A percentile compares a stretch with the other conserved stretches of the same genome.
Evolutionary conservation across 495 filamentous ascomycete genomes (phyloP).

Genomic region (Penicillium mononematosum): DNA sequence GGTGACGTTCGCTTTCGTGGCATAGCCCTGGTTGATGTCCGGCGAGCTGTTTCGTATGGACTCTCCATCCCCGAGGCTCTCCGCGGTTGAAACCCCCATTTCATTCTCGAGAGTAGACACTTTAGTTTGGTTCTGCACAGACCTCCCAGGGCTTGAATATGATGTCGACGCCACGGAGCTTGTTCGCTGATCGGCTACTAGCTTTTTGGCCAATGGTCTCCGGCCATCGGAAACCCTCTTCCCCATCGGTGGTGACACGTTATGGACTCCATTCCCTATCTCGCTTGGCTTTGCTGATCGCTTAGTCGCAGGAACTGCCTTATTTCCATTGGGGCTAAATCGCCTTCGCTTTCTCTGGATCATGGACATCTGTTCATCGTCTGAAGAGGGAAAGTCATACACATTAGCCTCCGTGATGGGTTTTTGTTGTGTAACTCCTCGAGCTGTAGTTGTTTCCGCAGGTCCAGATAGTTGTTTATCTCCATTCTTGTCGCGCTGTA

Average conservation of each 20-base stretch:
- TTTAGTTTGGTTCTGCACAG: not conserved
- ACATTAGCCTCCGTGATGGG: constrained; percentile 14
- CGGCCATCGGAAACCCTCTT: not conserved
- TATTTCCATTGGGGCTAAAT: constrained; percentile 7
- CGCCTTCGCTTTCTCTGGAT: constrained; percentile 21
- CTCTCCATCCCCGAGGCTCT: not conserved
- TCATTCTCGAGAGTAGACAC: not conserved
- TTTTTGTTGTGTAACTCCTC: not conserved
- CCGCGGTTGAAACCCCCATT: not conserved
- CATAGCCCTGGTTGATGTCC: not conserved
- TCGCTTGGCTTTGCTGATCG: not conserved
- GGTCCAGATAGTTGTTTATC: constrained; percentile 6
- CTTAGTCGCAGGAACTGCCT: not conserved
- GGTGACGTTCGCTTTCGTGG: constrained; percentile 10
- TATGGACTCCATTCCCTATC: not conserved
- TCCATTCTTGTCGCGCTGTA: constrained; percentile 6
- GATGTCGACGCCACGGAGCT: not conserved
- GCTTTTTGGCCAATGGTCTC: not conserved
- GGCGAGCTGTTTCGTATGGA: not conserved
- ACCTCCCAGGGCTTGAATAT: not conserved
- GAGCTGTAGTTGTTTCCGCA: not conserved
- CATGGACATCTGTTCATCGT: constrained; percentile 28
- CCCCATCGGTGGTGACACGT: not conserved
- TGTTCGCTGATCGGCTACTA: not conserved
- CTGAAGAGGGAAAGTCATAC: constrained; percentile 42